Evolutionary conservation across 1,284 basidiomycete genomes (phyloP).

Genomic region (Ustilago crameri): DNA sequence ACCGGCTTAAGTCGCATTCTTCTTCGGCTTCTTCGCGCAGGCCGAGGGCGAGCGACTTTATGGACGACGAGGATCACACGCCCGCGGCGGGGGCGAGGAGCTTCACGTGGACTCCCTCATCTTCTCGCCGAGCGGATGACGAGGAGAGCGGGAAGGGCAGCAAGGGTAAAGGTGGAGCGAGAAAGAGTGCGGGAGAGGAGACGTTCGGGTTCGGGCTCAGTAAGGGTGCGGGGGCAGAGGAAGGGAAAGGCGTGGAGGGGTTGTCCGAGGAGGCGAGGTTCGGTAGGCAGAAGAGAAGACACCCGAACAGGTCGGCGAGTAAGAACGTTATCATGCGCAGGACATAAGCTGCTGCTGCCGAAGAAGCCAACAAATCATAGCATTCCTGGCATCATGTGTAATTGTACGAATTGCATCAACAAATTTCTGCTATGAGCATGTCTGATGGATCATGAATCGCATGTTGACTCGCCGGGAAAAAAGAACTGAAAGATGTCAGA

Average conservation of each 20-base stretch:
- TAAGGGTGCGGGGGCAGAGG: slow-evolving; percentile 61
- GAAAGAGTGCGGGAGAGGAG: slow-evolving; percentile 71
- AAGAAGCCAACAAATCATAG: too few species aligned
- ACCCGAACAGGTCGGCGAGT: slow-evolving; percentile 62
- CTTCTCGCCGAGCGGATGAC: slow-evolving; percentile 14
- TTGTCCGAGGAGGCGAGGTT: slow-evolving; percentile 79
- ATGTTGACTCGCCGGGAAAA: too few species aligned
- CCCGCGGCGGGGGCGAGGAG: slow-evolving; percentile 20
- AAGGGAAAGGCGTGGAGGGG: slow-evolving; percentile 76
- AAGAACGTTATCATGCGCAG: slow-evolving; percentile 61
- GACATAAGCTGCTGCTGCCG: too few species aligned
- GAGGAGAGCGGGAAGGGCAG: slow-evolving; percentile 11
- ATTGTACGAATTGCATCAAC: slow-evolving; percentile 20
- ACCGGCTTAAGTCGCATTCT: slow-evolving; percentile 32
- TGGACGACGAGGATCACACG: slow-evolving; percentile 20
- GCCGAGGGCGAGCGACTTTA: slow-evolving; percentile 40
- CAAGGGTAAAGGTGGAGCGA: slow-evolving; percentile 1
- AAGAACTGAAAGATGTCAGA: slow-evolving; percentile 5
- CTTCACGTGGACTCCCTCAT: slow-evolving; percentile 57
- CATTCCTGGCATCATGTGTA: slow-evolving; percentile 4
- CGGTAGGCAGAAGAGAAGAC: slow-evolving; percentile 59
- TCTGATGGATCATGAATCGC: too few species aligned
- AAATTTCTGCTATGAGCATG: neutral
- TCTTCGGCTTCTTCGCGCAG: neutral
- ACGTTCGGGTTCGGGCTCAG: slow-evolving; percentile 64